Conservation (phyloP, 192 early-diverging fungal species). For the Coemansia sp. region DNA sequence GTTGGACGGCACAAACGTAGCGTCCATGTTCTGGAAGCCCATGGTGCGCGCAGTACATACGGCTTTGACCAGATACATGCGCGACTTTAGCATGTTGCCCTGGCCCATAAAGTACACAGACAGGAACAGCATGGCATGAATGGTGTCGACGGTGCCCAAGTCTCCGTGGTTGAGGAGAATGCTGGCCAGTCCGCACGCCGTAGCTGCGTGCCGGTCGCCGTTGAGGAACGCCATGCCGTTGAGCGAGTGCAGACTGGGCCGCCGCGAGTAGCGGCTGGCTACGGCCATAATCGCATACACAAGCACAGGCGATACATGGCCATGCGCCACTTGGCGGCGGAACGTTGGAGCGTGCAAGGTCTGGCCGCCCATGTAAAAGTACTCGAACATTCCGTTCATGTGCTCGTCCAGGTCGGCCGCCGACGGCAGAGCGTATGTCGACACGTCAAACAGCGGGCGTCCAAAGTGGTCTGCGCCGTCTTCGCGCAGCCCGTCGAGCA, state of each 20-base stretch:
- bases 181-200: constrained; percentile 46
- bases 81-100: constrained; percentile 56
- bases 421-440: constrained; percentile 33
- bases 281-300: constrained; percentile 54
- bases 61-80: constrained; percentile 55
- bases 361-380: constrained; percentile 55
- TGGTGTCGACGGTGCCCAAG: constrained; percentile 36
- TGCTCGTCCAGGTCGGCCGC: constrained; percentile 43
- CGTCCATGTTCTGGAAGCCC: constrained; percentile 52
- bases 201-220: constrained; percentile 50
- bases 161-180: constrained; percentile 49
- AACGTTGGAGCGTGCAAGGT: constrained; percentile 48
- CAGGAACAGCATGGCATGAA: constrained; percentile 54
- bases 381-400: constrained; percentile 52
- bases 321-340: constrained; percentile 26
- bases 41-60: constrained; percentile 51
- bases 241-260: constrained; percentile 52
- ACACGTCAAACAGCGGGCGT: constrained; percentile 39
- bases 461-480: constrained; percentile 49
- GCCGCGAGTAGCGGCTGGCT: constrained; percentile 52
- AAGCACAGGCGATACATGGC: constrained; percentile 46
- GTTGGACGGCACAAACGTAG: constrained; percentile 41
- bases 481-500: constrained; percentile 37
- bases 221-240: constrained; percentile 55
- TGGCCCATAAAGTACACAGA: constrained; percentile 56